Percentiles rank a stretch among this genome's conserved stretches.
Evolutionary conservation across 2,329 filamentous ascomycete species (phyloP).

Genomic region (Colletotrichum navitas): DNA sequence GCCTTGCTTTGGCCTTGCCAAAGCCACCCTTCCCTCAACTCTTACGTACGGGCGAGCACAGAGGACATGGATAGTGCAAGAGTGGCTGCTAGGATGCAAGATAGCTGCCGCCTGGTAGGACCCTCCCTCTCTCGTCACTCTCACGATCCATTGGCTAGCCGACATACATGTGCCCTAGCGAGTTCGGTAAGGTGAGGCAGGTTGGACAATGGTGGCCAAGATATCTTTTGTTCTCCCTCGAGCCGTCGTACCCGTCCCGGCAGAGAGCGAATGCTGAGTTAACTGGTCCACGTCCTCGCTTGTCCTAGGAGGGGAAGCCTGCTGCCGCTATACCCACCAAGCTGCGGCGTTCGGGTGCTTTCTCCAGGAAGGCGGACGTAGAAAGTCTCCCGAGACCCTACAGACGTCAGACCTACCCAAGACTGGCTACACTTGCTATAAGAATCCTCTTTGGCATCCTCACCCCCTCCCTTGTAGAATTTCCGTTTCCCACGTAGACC

Average conservation of each 20-base stretch:
- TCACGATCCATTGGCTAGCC: background rate
- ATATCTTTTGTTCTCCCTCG: conserved; percentile 8
- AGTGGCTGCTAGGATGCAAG: conserved; percentile 11
- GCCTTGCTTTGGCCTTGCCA: conserved; percentile 23
- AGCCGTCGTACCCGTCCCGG: conserved; percentile 26
- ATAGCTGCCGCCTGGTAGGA: conserved; percentile 1
- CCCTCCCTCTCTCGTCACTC: conserved; percentile 1
- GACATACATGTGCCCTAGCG: conserved; percentile 7
- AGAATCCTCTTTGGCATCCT: conserved; percentile 24
- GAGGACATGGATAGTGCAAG: background rate
- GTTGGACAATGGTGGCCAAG: conserved; percentile 18
- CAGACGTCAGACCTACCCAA: conserved; percentile 36
- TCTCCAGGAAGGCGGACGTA: background rate
- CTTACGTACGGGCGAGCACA: conserved; percentile 1
- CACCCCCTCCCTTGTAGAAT: background rate
- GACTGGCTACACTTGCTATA: conserved; percentile 5
- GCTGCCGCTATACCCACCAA: background rate
- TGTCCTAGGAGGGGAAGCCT: conserved; percentile 1
- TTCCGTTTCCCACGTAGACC: background rate
- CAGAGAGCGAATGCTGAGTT: background rate
- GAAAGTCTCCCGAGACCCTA: background rate
- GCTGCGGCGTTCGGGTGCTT: conserved; percentile 13
- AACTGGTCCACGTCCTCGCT: background rate
- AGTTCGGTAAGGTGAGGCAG: conserved; percentile 11
- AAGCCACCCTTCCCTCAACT: conserved; percentile 13